Evolutionary conservation across 2,329 filamentous ascomycete genomes (phyloP), one percentile per base, ranked within the genome.

Genomic region (Clonostachys byssicola): DNA sequence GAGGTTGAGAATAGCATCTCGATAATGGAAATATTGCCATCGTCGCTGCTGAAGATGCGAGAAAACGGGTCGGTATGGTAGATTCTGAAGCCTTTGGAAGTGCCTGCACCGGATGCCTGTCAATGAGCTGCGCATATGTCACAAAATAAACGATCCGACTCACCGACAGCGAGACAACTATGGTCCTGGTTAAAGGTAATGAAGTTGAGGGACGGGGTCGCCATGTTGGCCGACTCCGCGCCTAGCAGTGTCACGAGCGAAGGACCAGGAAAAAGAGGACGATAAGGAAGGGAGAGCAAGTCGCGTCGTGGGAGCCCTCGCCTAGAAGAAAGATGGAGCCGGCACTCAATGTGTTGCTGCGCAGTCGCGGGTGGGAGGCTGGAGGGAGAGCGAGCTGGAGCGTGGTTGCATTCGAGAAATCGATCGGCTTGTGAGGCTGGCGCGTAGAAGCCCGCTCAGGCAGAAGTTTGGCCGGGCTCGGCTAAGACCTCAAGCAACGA

Each of bases 1-100:
- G 94, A 97, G 34, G 94, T 97, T 34, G 92, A 96, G 70, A 99
- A 99, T 54, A 99, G 83, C 92, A 97, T 97, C 73, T 99, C 94
- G 60, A 97, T 86, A 54, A 96, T 91, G 42, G 91, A 88, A 47
- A 99, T 92, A 66, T 97, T 95, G 50, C 89, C 90, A 63, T 97
- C 91, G 64, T 92, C 89, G 61, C 89, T 94, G 64, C 92, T 92
- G 68, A 94, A 96, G 62, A 92, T 91, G 69, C 95, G 94, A 57
- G 87, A 86, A 66, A 97, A 99, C 0, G 94, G 92, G 56, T 97
- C 94, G 54, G 92, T 97, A 55, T 91, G 92, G 70, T 96, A 99
- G 61, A 96, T 92, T 55, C 92, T 89, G 66, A 97, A 96, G 52
- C 94, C 94, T 69, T 88, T 91, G 40, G 89, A 89, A 51, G 94